Base-by-base conservation (phyloP, 2,329 filamentous ascomycete species). In the Colletotrichum nymphaeae region DNA sequence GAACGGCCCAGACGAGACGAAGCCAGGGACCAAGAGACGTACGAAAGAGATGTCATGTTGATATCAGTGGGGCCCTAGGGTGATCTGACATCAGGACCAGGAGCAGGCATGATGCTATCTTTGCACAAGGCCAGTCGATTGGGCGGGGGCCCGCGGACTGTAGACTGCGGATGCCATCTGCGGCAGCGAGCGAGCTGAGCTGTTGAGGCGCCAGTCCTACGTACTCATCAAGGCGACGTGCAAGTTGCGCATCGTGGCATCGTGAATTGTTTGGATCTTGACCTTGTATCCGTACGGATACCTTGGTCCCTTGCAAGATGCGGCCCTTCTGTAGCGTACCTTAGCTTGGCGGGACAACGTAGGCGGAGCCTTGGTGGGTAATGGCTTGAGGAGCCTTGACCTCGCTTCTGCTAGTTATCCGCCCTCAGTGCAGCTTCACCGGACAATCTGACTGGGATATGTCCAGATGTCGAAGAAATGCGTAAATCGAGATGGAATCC, bases 51-150 rank as follows among this genome's bases (percentile, higher is more conserved):
- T 70, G 70, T 65, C 70, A 65, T 65, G 60, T 70, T 73, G 67
- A 73, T 73, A 73, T 70, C 70, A 70, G 70, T 73, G 70, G 67
- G 42, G 26, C 70, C n/a, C 30, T 52, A 35, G 53, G 26, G n/a
- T 70, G 67, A 73, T 70, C 56, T 65, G 67, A 73, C 70, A 70
- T 63, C 42, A 72, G 69, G 69, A 2, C 16, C 28, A 55, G 42
- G 14, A 70, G 42, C 67, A 74, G 59, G 35, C 68, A 67, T 73
- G 59, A 69, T 73, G 60, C 70, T 64, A 60, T 52, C 63, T 68
- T 58, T 60, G 55, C 65, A 60, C 46, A 65, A 60, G 70, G 60
- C 70, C 32, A 70, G 59, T 64, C 60, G 24, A 22, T 42, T 37
- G 58, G 35, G 70, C 64, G 66, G 72, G 42, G 53, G 32, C 28